Conservation (phyloP, 2,329 filamentous ascomycete genomes). For the Kalaharituber pfeilii region DNA sequence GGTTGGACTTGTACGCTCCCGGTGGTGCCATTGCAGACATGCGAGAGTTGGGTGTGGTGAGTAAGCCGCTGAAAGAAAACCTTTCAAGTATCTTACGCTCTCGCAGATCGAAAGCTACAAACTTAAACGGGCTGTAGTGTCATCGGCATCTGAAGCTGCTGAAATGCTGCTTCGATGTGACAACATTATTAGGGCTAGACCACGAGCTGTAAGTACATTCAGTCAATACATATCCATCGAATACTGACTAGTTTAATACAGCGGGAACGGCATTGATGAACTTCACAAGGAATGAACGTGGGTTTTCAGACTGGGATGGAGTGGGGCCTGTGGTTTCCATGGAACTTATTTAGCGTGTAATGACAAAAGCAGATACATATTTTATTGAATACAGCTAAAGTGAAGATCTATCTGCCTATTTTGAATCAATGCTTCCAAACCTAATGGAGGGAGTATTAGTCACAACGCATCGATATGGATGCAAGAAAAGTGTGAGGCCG, state of each 20-base stretch:
- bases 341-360: no score
- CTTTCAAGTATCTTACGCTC: neutral
- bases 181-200: conserved; percentile 91
- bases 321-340: no score
- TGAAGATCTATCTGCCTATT: no score
- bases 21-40: conserved; percentile 91
- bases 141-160: conserved; percentile 85
- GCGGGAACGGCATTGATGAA: conserved; percentile 1
- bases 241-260: neutral
- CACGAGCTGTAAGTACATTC: conserved; percentile 32
- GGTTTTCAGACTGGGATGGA: no score
- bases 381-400: no score
- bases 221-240: neutral
- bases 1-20: conserved; percentile 71
- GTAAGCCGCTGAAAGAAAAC: conserved; percentile 3
- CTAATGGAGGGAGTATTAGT: no score
- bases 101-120: conserved; percentile 82
- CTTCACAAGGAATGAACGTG: neutral
- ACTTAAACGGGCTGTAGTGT: conserved; percentile 94
- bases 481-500: no score
- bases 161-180: conserved; percentile 92
- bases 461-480: no score
- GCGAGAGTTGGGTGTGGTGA: conserved; percentile 66
- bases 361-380: no score
- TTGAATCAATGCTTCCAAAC: no score